Percentiles rank a stretch among this genome's conserved stretches.
These are phyloP conservation scores for Podaxis sp. DNA, from an alignment of 768 basidiomycete species.

Conservation along the genomic window DNA sequence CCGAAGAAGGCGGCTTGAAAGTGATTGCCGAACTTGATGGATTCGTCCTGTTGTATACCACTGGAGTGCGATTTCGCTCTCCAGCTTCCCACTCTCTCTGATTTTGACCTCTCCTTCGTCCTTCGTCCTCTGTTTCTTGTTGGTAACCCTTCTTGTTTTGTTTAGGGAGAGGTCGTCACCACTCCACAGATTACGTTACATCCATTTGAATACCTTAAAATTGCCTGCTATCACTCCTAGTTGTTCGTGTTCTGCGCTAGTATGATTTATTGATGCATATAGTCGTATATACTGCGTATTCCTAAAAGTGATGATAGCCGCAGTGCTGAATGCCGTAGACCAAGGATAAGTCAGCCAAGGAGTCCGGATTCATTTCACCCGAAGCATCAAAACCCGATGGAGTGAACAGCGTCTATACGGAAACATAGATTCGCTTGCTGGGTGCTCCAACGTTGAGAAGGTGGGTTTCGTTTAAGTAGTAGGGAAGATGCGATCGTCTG, in stretches of 20 bases:
- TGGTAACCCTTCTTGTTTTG: not conserved
- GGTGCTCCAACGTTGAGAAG: not conserved
- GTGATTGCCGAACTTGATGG: not conserved
- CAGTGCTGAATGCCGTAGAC: not conserved
- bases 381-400: not conserved
- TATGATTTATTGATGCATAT: conserved; percentile 17
- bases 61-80: not conserved
- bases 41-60: not conserved
- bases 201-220: conserved; percentile 9
- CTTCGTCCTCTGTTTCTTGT: not conserved
- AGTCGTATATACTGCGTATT: conserved; percentile 2
- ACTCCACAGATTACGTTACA: not conserved
- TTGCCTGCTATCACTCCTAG: conserved; percentile 12
- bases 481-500: not conserved
- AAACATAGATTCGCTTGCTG: not conserved
- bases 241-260: conserved; percentile 25
- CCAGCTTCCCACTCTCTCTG: not conserved
- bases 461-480: not conserved
- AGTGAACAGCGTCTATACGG: not conserved
- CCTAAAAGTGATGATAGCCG: not conserved
- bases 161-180: not conserved
- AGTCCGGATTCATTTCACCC: not conserved
- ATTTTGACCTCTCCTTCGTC: conserved; percentile 1
- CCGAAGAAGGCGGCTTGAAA: conserved; percentile 38
- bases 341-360: not conserved